Evolutionary conservation across 768 basidiomycete species (phyloP), one percentile per base, ranked within the genome.

Genomic region (Hydnum rufescens): DNA sequence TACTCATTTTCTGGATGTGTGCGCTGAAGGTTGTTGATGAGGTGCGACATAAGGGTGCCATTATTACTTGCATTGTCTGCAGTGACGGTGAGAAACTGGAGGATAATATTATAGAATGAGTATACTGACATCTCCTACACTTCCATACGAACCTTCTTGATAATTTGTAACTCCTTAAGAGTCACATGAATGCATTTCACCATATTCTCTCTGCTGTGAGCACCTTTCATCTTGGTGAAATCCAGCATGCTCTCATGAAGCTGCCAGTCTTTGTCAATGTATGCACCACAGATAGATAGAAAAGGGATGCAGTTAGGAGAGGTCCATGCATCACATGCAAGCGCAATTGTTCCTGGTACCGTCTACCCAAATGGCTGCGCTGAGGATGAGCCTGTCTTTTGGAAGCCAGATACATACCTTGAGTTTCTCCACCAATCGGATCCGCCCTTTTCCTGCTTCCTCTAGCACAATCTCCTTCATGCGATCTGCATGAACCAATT

Each of bases 391-490:
- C n/a, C 44, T 26, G 51, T n/a, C 32, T 19, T 30, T 18, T 19
- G 29, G 26, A 39, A 28, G 23, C 8, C 51, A 25, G 34, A 31
- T 18, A 23, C 16, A 18, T 29, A 61, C 62, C 42, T 36, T 31
- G 30, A 63, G 57, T 42, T 60, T 57, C 4, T 52, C 30, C 30
- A 50, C 56, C 6, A 59, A 51, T 8, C 53, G 32, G 4, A 53
- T 18, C 3, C 58, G 30, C 0, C 54, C 51, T 5, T 55, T 56
- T 13, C 51, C 52, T 22, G 57, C 60, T 48, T 60, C 57, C 32
- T 54, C 54, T 57, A 58, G 55, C 19, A 62, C 44, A 3, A 49
- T 51, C 3, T 32, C 23, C 47, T 55, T 52, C 13, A 63, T 43
- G 1, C 57, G 42, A 13, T 42, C 32, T 3, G 29, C 29, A 16